Evolutionary conservation across 108 stramenopile species (phyloP).

Genomic region (Chaetoceros muelleri): DNA sequence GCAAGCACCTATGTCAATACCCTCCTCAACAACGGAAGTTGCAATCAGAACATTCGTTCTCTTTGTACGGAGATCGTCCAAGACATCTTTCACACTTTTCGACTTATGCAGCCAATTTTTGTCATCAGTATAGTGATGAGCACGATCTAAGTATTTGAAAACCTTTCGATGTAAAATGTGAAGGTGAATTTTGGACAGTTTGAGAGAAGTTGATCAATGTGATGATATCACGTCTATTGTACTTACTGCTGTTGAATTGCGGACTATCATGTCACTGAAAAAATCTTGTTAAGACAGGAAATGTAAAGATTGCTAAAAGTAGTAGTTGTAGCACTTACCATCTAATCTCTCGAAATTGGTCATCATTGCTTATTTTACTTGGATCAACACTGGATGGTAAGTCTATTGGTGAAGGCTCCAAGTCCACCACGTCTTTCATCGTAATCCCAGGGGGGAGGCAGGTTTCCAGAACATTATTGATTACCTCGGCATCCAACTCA

Average conservation of each 20-base stretch:
- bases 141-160: conserved; percentile 29
- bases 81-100: conserved; percentile 17
- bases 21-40: conserved; percentile 61
- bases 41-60: conserved; percentile 48
- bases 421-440: not conserved
- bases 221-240: too few species aligned
- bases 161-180: conserved; percentile 8
- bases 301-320: too few species aligned
- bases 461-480: not conserved
- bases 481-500: not conserved
- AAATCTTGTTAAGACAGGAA: too few species aligned
- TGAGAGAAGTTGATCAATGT: too few species aligned
- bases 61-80: conserved; percentile 26
- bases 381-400: not conserved
- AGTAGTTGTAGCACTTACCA: too few species aligned
- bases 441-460: not conserved
- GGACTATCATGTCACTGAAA: not conserved
- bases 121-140: conserved; percentile 4
- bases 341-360: too few species aligned
- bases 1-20: conserved; percentile 55
- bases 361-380: too few species aligned
- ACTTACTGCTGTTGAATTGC: not conserved
- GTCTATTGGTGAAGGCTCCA: not conserved
- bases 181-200: not conserved
- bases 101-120: conserved; percentile 30